Conservation (phyloP, 352 stramenopile genomes). For the Globisporangium nagaii region DNA sequence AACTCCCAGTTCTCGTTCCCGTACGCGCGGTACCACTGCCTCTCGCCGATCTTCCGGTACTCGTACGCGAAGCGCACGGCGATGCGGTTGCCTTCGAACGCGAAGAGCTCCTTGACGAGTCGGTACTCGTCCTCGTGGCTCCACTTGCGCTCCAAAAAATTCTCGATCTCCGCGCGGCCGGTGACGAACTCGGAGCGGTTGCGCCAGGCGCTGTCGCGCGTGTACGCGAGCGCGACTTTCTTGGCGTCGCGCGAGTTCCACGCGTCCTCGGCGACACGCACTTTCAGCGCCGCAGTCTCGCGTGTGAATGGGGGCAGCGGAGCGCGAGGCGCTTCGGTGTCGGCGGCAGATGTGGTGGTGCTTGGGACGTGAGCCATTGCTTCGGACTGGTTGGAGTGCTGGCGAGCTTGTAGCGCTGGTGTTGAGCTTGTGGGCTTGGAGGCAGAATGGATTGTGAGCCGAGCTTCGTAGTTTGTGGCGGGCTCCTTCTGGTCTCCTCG, state of each 20-base stretch:
- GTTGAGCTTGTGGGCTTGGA: too few species aligned
- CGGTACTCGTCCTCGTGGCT: conserved; percentile 66
- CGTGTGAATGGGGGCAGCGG: conserved; percentile 73
- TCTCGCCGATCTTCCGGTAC: conserved; percentile 35
- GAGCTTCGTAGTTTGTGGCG: too few species aligned
- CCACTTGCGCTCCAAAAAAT: conserved; percentile 79
- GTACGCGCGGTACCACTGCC: conserved; percentile 79
- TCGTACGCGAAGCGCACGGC: conserved; percentile 87
- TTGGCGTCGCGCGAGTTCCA: conserved; percentile 81
- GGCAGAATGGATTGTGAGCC: too few species aligned
- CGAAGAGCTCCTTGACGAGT: conserved; percentile 87
- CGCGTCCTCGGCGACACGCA: conserved; percentile 79
- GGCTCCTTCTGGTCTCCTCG: too few species aligned
- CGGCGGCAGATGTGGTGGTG: too few species aligned
- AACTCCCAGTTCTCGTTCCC: conserved; percentile 91
- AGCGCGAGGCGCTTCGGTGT: conserved; percentile 11
- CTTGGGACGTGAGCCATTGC: too few species aligned
- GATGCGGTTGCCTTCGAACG: conserved; percentile 72
- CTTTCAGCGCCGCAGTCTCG: conserved; percentile 70
- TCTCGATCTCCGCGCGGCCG: conserved; percentile 62
- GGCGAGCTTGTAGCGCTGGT: too few species aligned
- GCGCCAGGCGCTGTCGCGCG: conserved; percentile 67
- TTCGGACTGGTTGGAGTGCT: too few species aligned
- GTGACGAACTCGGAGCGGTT: conserved; percentile 83
- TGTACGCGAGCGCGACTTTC: conserved; percentile 77